Base-by-base conservation (phyloP, 164 flowering plant species). In the Stephania cephalantha region DNA sequence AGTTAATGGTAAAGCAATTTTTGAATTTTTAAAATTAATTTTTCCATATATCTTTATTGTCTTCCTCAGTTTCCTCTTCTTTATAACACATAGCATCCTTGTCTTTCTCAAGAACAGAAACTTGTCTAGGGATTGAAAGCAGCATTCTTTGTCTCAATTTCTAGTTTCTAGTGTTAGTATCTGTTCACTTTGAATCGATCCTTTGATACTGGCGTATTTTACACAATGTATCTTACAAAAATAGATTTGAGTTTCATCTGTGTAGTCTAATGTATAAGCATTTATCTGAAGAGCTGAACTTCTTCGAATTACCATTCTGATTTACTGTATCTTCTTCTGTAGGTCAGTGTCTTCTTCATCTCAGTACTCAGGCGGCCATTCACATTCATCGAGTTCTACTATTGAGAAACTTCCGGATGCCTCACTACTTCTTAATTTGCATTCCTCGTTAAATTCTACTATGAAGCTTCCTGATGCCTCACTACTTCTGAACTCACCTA, bases 391-490 rank as follows among this genome's bases (percentile, higher is more conserved):
- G 17, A 30, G 45, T 29, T 81, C 83, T 71, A 53, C 86, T 44
- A 44, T 78, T 9, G 87, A 81, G 82, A 86, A 82, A 75, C 96
- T 94, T 78, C 98, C 98, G 6, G 96, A 92, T 85, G 97, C 92
- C 15, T 89, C 96, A 13, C 44, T 87, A 35, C 92, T 94, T 46
- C 82, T 94, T 78, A 84, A 83, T 78, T 85, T 92, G 22, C 87
- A 91, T 46, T 31, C 74, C 7, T 31, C 81, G 7, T 73, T 88
- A 48, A 30, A 45, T 29, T 81, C 83, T 71, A 53, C 86, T 44
- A 44, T 79, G 82, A 86, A 82, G 74, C 96, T 94, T 78, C 98
- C 98, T 5, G 96, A 92, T 85, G 97, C 92, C 15, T 89, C 96
- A 18, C 44, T 87, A 35, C 92, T 94, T 46, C 82, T 94, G 79